These are phyloP conservation scores for Tetrastigma voinierianum DNA, from an alignment of 164 flowering plant species.

Conservation along the genomic window DNA sequence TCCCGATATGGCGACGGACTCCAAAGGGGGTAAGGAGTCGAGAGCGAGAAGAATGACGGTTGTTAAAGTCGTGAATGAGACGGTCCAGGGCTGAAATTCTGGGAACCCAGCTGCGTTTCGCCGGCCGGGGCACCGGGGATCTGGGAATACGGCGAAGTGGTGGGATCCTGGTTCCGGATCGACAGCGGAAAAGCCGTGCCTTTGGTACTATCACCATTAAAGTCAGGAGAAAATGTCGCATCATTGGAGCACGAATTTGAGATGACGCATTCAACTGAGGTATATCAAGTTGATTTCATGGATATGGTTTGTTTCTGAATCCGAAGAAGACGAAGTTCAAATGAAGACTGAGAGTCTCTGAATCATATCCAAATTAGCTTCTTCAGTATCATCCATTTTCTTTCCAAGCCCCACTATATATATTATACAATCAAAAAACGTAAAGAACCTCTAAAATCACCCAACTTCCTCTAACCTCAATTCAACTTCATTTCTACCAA, in stretches of 20 bases:
- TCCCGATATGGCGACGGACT: slow-evolving; percentile 75
- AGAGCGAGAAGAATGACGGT: slow-evolving; percentile 68
- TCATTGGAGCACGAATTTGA: slow-evolving; percentile 41
- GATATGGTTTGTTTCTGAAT: slow-evolving; percentile 36
- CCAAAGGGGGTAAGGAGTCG: slow-evolving; percentile 84
- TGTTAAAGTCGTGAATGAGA: slow-evolving; percentile 79
- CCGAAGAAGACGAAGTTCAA: slow-evolving; percentile 37
- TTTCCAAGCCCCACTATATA: slow-evolving; percentile 1
- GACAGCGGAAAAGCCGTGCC: slow-evolving; percentile 85
- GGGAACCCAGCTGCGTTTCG: slow-evolving; percentile 39
- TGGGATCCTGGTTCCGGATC: slow-evolving; percentile 68
- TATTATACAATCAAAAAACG: neutral
- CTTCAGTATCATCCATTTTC: slow-evolving; percentile 64
- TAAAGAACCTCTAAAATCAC: slow-evolving; percentile 1
- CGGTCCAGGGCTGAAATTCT: slow-evolving; percentile 41
- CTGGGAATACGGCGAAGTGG: slow-evolving; percentile 78
- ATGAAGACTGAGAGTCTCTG: slow-evolving; percentile 68
- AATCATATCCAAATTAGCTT: slow-evolving; percentile 37
- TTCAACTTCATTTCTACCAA: neutral
- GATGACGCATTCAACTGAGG: slow-evolving; percentile 47
- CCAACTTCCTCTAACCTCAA: neutral
- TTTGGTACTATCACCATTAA: slow-evolving; percentile 41
- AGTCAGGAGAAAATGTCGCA: slow-evolving; percentile 43
- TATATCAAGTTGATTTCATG: slow-evolving; percentile 47
- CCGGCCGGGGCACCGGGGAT: slow-evolving; percentile 41